Evolutionary conservation across 2,329 filamentous ascomycete genomes (phyloP), one percentile per base, ranked within the genome.

Genomic region (Fonsecaea pugnacius): DNA sequence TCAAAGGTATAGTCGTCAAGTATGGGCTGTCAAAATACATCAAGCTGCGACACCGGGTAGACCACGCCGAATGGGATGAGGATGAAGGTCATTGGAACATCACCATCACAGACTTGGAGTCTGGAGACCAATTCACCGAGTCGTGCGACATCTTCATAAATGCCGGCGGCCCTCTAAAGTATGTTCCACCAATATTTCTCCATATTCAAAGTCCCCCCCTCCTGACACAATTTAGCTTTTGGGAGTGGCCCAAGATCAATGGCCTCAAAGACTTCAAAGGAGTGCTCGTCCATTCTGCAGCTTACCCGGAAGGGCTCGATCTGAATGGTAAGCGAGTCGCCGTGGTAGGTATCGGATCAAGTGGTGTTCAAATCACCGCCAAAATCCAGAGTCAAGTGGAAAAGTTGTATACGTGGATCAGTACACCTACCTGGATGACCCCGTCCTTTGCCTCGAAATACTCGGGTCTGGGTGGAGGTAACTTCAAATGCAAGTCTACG

Each of bases 101-200:
- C 1, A 62, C 67, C 10, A 40, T 77, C n/a, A 54, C 70, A 35
- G 21, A 48, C 21, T 61, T 56, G 43, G 56, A 36, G 59, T 65
- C 58, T 66, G 70, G 62, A 35, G 66, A 36, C 53, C 63, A 68
- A 48, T 70, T 69, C 43, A 63, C 64, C 10, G 73, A 74, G 35
- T 64, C 63, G 36, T 63, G 68, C 3, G 64, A 75, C 46, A 51
- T 76, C 21, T 46, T 76, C 3, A 61, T 76, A n/a, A 73, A 75
- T 60, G 72, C 62, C 2, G 67, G 65, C 9, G 73, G 73, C 8
- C 65, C 71, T n/a, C 63, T 75, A 10, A 87, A 87, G 69, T 74
- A 38, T 18, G 38, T 43, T 5, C 36, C 12, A 43, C 5, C n/a
- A 18, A 7, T 43, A 8, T 3, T 18, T 6, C 7, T 5, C n/a